Conservation (phyloP, 495 filamentous ascomycete genomes). For the Aspergillus diversus region DNA sequence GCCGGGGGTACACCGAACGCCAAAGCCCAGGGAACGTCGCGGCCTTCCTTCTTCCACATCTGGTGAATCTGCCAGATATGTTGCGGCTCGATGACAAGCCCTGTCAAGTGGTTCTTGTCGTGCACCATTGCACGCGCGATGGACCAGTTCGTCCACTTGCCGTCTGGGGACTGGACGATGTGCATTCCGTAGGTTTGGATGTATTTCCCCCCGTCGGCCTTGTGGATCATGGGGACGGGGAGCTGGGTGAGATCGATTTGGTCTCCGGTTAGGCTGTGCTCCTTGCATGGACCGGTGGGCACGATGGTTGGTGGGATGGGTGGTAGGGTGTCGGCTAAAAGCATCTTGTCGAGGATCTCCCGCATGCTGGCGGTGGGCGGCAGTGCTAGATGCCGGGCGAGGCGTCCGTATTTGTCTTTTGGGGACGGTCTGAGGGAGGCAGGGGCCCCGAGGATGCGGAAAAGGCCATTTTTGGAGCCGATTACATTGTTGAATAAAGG, state of each 20-base stretch:
- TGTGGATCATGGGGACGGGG: conserved; percentile 38
- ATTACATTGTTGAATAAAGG: conserved; percentile 45
- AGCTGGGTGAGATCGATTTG: conserved; percentile 40
- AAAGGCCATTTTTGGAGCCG: conserved; percentile 37
- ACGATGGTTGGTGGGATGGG: conserved; percentile 34
- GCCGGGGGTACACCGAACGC: conserved; percentile 44
- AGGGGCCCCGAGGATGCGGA: conserved; percentile 43
- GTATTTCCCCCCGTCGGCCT: conserved; percentile 43
- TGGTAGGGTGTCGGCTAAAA: conserved; percentile 20
- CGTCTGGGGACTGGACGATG: conserved; percentile 39
- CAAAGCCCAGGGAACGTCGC: conserved; percentile 42
- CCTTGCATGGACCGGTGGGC: conserved; percentile 35
- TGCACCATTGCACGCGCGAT: conserved; percentile 44
- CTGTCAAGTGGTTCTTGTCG: conserved; percentile 34
- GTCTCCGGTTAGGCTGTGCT: conserved; percentile 32
- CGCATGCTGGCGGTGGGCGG: conserved; percentile 31
- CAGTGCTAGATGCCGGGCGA: conserved; percentile 36
- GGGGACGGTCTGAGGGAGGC: conserved; percentile 29
- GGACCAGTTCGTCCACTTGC: conserved; percentile 46
- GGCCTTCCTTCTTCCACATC: conserved; percentile 39
- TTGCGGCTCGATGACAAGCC: conserved; percentile 36
- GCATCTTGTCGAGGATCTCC: conserved; percentile 37
- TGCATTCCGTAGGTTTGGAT: conserved; percentile 46
- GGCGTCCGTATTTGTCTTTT: conserved; percentile 31
- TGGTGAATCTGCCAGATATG: conserved; percentile 40